Conservation (phyloP, 805 yeast species). For the Metschnikowia santaceciliae region DNA sequence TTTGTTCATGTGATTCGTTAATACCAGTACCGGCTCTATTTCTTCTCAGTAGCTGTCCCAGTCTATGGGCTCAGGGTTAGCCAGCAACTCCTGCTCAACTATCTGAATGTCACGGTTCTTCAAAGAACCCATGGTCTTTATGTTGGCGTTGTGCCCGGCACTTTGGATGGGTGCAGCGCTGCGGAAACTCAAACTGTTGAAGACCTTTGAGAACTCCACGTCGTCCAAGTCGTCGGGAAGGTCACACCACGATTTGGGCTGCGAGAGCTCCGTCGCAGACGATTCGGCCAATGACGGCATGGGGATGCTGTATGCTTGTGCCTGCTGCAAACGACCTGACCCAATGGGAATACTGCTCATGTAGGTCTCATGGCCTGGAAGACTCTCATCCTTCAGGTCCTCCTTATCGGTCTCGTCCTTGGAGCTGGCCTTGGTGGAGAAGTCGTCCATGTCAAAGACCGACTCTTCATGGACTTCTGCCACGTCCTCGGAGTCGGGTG, state of each 20-base stretch:
- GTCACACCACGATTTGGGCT: slow-evolving; percentile 28
- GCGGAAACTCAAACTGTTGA: slow-evolving; percentile 15
- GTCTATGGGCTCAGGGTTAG: slow-evolving; percentile 4
- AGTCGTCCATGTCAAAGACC: slow-evolving; percentile 16
- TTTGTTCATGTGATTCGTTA: not conserved
- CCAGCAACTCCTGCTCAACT: slow-evolving; percentile 14
- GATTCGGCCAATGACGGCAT: slow-evolving; percentile 32
- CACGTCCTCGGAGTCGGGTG: slow-evolving; percentile 3
- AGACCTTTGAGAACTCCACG: slow-evolving; percentile 20
- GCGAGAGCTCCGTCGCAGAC: slow-evolving; percentile 13
- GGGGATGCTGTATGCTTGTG: slow-evolving; percentile 4
- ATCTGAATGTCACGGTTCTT: slow-evolving; percentile 7
- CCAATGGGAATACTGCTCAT: slow-evolving; percentile 8
- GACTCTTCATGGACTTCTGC: slow-evolving; percentile 8
- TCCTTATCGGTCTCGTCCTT: not conserved
- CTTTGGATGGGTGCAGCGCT: not conserved
- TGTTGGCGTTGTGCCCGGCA: not conserved
- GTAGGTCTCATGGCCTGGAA: not conserved
- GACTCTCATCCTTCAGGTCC: not conserved
- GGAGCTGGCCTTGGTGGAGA: slow-evolving; percentile 1
- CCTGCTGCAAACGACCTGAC: not conserved
- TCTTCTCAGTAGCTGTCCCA: slow-evolving; percentile 11
- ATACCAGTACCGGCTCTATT: not conserved
- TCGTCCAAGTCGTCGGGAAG: slow-evolving; percentile 28
- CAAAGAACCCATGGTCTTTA: not conserved